Percentiles rank a stretch among this genome's conserved stretches.
Conservation (phyloP, 2,329 filamentous ascomycete species). For the Teratosphaeria gauchensis region DNA sequence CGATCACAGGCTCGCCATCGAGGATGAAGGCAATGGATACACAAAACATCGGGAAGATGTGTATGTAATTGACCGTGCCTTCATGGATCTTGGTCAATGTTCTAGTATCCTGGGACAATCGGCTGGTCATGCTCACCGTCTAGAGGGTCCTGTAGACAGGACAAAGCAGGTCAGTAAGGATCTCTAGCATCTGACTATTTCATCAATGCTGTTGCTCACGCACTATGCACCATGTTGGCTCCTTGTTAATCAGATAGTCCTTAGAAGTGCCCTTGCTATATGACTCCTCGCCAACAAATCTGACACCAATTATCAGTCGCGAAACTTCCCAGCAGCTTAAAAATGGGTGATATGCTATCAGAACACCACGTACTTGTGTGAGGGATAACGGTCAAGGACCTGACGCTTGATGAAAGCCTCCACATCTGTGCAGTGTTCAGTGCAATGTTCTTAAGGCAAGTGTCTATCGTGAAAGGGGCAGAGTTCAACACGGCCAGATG, state of each 20-base stretch:
- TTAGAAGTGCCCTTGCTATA: conserved; percentile 60
- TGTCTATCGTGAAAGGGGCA: neutral
- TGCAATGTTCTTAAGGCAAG: neutral
- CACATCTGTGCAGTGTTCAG: conserved; percentile 44
- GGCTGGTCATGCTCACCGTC: conserved; percentile 44
- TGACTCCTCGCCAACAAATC: conserved; percentile 68
- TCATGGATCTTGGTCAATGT: neutral
- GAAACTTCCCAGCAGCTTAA: neutral
- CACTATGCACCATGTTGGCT: conserved; percentile 55
- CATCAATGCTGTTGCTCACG: neutral
- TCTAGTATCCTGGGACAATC: no score
- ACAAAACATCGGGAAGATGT: conserved; percentile 73
- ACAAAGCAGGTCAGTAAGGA: conserved; percentile 29
- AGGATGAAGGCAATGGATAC: conserved; percentile 64
- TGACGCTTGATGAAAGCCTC: conserved; percentile 58
- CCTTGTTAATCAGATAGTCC: conserved; percentile 54
- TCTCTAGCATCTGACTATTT: neutral
- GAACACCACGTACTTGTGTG: conserved; percentile 48
- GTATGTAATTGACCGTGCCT: conserved; percentile 70
- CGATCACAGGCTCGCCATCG: conserved; percentile 51
- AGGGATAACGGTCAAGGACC: conserved; percentile 52
- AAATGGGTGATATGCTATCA: no score
- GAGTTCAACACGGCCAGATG: neutral
- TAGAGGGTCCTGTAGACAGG: conserved; percentile 47
- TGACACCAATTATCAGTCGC: conserved; percentile 21